Percentiles rank a stretch among this genome's conserved stretches.
Evolutionary conservation across 1,284 basidiomycete species (phyloP).

Genomic region (Papiliotrema nemorosa): DNA sequence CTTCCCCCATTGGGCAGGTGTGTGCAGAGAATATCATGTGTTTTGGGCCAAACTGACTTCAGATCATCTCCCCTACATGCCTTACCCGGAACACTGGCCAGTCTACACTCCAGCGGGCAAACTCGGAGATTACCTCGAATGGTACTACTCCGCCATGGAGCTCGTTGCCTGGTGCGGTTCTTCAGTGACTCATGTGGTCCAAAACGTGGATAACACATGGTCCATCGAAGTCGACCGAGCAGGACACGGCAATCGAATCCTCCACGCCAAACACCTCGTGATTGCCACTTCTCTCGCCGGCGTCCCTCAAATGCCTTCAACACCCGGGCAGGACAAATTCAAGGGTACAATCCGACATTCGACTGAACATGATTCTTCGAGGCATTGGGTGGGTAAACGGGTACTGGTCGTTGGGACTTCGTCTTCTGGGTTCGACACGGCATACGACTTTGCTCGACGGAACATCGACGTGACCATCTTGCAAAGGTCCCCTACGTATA

Average conservation of each 20-base stretch:
- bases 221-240: not conserved
- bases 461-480: slow-evolving; percentile 59
- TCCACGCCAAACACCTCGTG: not conserved
- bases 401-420: slow-evolving; percentile 61
- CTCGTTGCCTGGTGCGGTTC: slow-evolving; percentile 49
- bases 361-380: slow-evolving; percentile 52
- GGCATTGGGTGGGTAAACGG: slow-evolving; percentile 57
- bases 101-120: slow-evolving; percentile 58
- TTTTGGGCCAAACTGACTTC: too few species aligned
- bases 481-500: slow-evolving; percentile 61
- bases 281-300: slow-evolving; percentile 33
- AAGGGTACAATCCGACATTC: slow-evolving; percentile 58
- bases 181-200: slow-evolving; percentile 48
- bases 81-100: slow-evolving; percentile 56
- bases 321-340: slow-evolving; percentile 51
- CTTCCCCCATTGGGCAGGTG: slow-evolving; percentile 57
- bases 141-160: slow-evolving; percentile 37
- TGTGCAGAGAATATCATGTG: too few species aligned
- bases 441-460: slow-evolving; percentile 52
- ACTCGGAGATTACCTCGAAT: slow-evolving; percentile 32
- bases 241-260: not conserved
- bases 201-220: slow-evolving; percentile 45
- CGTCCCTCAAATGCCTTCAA: slow-evolving; percentile 17
- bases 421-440: slow-evolving; percentile 56
- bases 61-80: slow-evolving; percentile 52